phyloP scores from a whole-genome alignment of 2,329 filamentous ascomycete species.

The Exophiala mesophila region DNA sequence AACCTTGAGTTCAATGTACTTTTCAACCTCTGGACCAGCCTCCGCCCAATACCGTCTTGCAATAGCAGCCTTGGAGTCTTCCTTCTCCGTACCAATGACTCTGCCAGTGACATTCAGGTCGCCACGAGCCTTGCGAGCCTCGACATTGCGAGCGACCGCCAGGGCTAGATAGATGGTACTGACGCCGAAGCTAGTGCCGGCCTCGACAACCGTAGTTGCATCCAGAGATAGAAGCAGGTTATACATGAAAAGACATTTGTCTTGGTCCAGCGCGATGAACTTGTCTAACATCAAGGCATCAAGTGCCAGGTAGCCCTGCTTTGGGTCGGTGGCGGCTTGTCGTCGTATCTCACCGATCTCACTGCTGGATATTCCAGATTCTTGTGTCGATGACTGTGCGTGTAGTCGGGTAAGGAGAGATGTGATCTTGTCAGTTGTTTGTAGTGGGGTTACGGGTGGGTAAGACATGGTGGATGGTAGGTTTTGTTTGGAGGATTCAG shows the following conservation, averaged over 20 bases:
- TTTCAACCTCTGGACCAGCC: conserved; percentile 30
- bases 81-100: conserved; percentile 40
- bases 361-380: not conserved
- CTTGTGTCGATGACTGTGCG: conserved; percentile 7
- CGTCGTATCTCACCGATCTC: not conserved
- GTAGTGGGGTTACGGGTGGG: conserved; percentile 3
- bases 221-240: conserved; percentile 30
- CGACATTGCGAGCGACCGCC: conserved; percentile 27
- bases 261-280: conserved; percentile 38
- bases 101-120: conserved; percentile 25
- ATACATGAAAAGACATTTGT: conserved; percentile 38
- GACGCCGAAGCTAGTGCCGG: conserved; percentile 40
- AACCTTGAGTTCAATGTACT: conserved; percentile 35
- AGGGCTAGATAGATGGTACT: conserved; percentile 42
- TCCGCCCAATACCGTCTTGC: conserved; percentile 35
- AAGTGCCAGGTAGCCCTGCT: not conserved
- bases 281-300: conserved; percentile 31
- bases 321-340: not conserved
- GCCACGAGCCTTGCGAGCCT: conserved; percentile 21
- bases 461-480: not conserved
- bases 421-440: conserved; percentile 1
- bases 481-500: no score
- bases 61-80: conserved; percentile 30
- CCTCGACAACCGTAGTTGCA: conserved; percentile 36
- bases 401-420: conserved; percentile 7